Base-by-base conservation (phyloP, 306 rosid genomes). In the Vigna reflexopilosa region DNA sequence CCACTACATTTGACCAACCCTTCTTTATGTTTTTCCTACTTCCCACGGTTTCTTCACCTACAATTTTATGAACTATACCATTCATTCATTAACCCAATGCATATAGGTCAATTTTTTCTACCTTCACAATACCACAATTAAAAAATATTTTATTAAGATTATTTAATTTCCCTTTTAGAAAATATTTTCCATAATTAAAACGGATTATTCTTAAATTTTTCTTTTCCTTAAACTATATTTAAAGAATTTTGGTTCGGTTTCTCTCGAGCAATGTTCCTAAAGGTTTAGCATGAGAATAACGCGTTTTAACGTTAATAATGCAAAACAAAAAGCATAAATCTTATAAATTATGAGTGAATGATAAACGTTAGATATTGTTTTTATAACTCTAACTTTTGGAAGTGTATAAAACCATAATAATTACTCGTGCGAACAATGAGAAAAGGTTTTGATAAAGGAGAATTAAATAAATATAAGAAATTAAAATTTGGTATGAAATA, bases 1-100 rank as follows among this genome's bases (percentile, higher is more conserved):
- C 75, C 73, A 61, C 59, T 71, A 70, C 86, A 56, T 78, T 85
- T 85, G 84, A 83, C 86, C 81, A 80, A 71, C 42, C 49, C 36
- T 49, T 51, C 65, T 79, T 80, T 1, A 55, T 24, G 34, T 30
- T 42, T 49, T 17, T 4, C 42, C 58, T 38, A 1, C 70, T 52
- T 70, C 49, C 6, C 26, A 44, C 20, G 12, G 0, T 47, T 15
- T 77, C 19, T 72, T 58, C 42, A 7, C 40, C 20, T 5, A 66
- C 42, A 47, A 64, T 17, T 19, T 38, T 66, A 63, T 58, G 45
- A 30, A 15, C 50, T 30, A 20, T 20, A 58, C 36, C 12, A 50
- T 52, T 67, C 76, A 40, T 34, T 7, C 51, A 45, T 14, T 34
- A 2, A 12, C 10, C 12, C 47, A 42, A 20, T 20, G 22, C 22